phyloP scores from a whole-genome alignment of 2,329 filamentous ascomycete genomes.

The Cercospora berteroae region DNA sequence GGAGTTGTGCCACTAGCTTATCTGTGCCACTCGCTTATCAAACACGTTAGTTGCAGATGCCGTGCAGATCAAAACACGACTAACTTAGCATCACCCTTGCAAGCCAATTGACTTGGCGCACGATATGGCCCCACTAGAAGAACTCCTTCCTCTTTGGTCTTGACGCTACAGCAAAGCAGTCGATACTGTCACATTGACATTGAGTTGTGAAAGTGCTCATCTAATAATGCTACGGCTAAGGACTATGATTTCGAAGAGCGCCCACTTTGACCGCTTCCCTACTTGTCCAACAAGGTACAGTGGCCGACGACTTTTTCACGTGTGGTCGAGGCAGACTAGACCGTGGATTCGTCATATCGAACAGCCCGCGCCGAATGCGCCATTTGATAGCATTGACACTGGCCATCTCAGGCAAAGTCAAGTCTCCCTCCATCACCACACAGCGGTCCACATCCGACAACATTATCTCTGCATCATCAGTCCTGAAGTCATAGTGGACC shows the following conservation, averaged over 20 bases:
- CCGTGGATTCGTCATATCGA: not conserved
- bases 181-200: not conserved
- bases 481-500: constrained; percentile 19
- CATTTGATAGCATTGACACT: constrained; percentile 16
- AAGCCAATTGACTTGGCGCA: not conserved
- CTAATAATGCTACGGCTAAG: not conserved
- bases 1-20: too few species aligned
- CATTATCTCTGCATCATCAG: not conserved
- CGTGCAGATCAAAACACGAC: constrained; percentile 7
- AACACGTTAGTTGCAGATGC: constrained; percentile 9
- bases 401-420: constrained; percentile 19
- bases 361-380: constrained; percentile 17
- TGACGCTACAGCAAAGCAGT: not conserved
- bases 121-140: not conserved
- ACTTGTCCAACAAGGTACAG: not conserved
- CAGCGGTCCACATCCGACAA: constrained; percentile 21
- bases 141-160: not conserved
- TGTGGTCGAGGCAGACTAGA: not conserved
- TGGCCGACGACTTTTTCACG: not conserved
- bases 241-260: not conserved
- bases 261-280: not conserved
- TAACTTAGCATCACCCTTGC: not conserved
- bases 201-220: not conserved
- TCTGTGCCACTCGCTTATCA: too few species aligned
- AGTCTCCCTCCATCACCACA: constrained; percentile 8